Percentiles rank a stretch among this genome's conserved stretches.
Conservation (phyloP, 352 stramenopile genomes). For the Phytophthora pinifolia region DNA sequence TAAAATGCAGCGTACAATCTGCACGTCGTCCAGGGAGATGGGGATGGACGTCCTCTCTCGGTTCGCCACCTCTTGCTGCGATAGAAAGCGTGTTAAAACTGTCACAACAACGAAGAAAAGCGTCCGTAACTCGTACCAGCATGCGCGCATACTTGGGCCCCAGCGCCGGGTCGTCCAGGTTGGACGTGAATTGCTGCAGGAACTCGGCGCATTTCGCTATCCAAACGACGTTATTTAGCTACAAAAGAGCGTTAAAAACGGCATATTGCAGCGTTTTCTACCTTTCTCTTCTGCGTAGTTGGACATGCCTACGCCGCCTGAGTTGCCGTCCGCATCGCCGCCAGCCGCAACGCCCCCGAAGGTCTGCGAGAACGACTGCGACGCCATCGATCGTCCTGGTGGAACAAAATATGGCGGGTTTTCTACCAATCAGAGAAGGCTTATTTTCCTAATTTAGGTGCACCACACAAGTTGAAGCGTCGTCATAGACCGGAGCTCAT, state of each 20-base stretch:
- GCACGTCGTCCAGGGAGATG: conserved; percentile 79
- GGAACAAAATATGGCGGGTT: no score
- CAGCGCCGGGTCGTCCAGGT: conserved; percentile 59
- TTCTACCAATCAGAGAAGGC: no score
- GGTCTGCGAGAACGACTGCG: conserved; percentile 27
- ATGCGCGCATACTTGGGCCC: conserved; percentile 81
- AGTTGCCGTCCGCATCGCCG: conserved; percentile 10
- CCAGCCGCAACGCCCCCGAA: conserved; percentile 10
- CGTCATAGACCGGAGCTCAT: no score
- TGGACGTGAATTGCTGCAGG: conserved; percentile 72
- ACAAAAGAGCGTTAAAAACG: neutral
- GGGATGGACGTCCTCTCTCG: conserved; percentile 77
- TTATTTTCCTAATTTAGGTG: no score
- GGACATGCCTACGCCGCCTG: conserved; percentile 32
- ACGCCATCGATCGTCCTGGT: neutral
- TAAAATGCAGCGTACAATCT: conserved; percentile 60
- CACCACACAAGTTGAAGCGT: conserved; percentile 12
- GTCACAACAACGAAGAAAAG: neutral
- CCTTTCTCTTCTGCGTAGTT: conserved; percentile 40
- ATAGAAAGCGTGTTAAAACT: conserved; percentile 1
- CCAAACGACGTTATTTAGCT: neutral
- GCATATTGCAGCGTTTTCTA: neutral
- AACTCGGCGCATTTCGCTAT: conserved; percentile 80
- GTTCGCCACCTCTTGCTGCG: conserved; percentile 88
- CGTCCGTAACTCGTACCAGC: conserved; percentile 46